phyloP scores from a whole-genome alignment of 1,284 basidiomycete species.

The Ceratobasidium sp. region DNA sequence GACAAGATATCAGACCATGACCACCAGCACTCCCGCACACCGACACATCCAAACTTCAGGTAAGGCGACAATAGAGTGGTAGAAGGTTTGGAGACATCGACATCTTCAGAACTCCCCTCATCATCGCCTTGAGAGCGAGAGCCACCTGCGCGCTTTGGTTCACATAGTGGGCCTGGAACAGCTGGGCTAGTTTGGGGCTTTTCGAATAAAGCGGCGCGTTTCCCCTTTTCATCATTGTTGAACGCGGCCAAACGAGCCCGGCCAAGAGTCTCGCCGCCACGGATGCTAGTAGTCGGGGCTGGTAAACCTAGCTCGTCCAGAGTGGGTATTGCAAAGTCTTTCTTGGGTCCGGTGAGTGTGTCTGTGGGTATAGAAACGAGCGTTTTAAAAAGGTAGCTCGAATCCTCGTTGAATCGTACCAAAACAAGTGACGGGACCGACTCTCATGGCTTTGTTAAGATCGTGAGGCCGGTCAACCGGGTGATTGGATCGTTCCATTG shows the following conservation, averaged over 20 bases:
- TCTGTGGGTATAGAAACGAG: conserved; percentile 47
- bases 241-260: conserved; percentile 54
- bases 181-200: conserved; percentile 59
- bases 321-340: conserved; percentile 57
- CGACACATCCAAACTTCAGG: conserved; percentile 60
- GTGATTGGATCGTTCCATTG: conserved; percentile 37
- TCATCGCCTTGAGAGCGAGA: not conserved
- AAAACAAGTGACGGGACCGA: conserved; percentile 50
- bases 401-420: conserved; percentile 45
- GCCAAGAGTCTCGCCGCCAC: conserved; percentile 59
- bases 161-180: conserved; percentile 52
- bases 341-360: conserved; percentile 53
- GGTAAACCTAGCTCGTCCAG: conserved; percentile 57
- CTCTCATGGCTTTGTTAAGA: conserved; percentile 50
- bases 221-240: conserved; percentile 51
- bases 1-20: conserved; percentile 52
- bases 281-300: conserved; percentile 55
- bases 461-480: conserved; percentile 47
- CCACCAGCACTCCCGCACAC: conserved; percentile 56
- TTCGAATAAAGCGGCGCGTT: conserved; percentile 56
- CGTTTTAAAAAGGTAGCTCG: not conserved
- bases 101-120: not conserved
- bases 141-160: not conserved
- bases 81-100: conserved; percentile 40
- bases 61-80: conserved; percentile 57